phyloP scores from a whole-genome alignment of 176 grass and related monocot genomes.

The Oryza australiensis region DNA sequence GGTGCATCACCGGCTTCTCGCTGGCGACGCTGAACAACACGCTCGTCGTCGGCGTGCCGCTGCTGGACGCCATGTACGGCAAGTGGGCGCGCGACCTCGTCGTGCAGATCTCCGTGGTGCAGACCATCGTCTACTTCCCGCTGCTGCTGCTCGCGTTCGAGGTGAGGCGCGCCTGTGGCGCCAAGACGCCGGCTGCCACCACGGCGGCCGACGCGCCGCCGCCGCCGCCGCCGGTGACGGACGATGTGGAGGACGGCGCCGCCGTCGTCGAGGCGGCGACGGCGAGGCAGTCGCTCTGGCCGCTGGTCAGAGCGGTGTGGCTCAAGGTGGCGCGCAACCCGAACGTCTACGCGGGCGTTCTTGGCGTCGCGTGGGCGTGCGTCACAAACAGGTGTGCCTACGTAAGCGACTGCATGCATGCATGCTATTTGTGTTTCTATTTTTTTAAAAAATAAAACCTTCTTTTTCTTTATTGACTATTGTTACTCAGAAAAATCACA shows the following conservation, averaged over 20 bases:
- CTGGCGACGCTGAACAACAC: slow-evolving; percentile 83
- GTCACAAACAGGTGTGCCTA: slow-evolving; percentile 54
- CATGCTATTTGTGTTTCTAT: neutral
- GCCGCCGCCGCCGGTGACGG: neutral
- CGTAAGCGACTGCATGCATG: neutral
- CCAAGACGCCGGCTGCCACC: neutral
- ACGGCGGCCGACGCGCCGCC: neutral
- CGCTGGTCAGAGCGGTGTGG: slow-evolving; percentile 55
- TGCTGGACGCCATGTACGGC: slow-evolving; percentile 88
- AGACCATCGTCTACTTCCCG: slow-evolving; percentile 66
- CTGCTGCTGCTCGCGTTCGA: slow-evolving; percentile 66
- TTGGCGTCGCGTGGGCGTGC: slow-evolving; percentile 64
- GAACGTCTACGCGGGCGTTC: slow-evolving; percentile 67
- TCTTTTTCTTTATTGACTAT: no score
- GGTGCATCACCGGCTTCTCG: slow-evolving; percentile 79
- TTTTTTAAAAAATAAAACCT: neutral
- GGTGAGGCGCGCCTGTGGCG: slow-evolving; percentile 49
- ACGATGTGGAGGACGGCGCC: slow-evolving; percentile 29
- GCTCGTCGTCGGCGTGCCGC: slow-evolving; percentile 82
- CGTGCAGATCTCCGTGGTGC: slow-evolving; percentile 82
- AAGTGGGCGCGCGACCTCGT: slow-evolving; percentile 87
- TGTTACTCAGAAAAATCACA: no score
- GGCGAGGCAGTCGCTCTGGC: slow-evolving; percentile 28
- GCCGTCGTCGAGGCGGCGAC: neutral
- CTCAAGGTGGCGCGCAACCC: slow-evolving; percentile 67